Evolutionary conservation across 2,329 filamentous ascomycete species (phyloP), one percentile per base, ranked within the genome.

Genomic region (Aspergillus sp.): DNA sequence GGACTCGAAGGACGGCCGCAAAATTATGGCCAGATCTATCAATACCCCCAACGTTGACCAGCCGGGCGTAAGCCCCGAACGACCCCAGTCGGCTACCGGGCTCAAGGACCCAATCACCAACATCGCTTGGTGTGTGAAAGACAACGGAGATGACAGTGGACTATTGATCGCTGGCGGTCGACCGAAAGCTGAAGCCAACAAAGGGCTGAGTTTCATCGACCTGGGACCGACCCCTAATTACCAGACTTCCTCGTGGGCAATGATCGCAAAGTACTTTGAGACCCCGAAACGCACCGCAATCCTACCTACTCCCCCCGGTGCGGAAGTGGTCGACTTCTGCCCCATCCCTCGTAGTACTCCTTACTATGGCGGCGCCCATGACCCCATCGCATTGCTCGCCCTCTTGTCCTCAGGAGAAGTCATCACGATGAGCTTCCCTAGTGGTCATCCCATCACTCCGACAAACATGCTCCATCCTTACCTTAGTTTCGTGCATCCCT

Each of bases 381-480:
- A 99, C 72, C 95, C 95, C 0, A 89, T 98, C 59, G 94, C 92
- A 21, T 80, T 96, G 43, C 82, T 99, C 66, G 85, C 87, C 2
- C 80, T 96, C 6, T 81, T 98, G 3, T 88, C 89, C 0, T 97
- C 92, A 1, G 95, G 95, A 21, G 94, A 98, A 77, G 78, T 98
- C 28, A 84, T 96, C 55, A 96, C 94, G 0, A 80, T 98, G 73
- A 96, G 89, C 69, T 98, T 98, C 72, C 95, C 95, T 0, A 95
- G 89, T 51, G 95, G 95, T 28, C 91, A 93, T 74, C 90, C 92
- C 1, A 96, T 98, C 58, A 91, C 89, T 28, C 92, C 95, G 1
- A 97, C 93, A 4, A 97, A 97, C 70, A 91, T 97, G 76, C 84
- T 99, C 5, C 94, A 96, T 70, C 86, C 93, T 0, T 97, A 91